Evolutionary conservation across 225 moss, liverwort and hornwort genomes (phyloP), one percentile per base, ranked within the genome.

Genomic region (Rhytidiadelphus loreus): DNA sequence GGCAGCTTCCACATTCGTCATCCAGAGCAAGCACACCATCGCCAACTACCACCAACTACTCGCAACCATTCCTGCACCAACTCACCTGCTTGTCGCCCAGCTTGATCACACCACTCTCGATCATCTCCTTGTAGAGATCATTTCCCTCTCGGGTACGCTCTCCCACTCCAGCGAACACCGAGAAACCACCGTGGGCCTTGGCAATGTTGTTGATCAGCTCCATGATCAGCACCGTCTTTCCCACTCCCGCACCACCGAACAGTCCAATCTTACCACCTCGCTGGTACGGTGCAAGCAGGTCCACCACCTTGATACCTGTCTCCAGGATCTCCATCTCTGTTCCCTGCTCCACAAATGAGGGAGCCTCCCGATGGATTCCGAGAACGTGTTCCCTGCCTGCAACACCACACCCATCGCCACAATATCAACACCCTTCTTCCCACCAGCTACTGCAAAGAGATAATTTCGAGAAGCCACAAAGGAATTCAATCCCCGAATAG

Each of bases 201-300:
- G 94, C 93, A 86, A 94, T 94, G 88, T 94, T 94, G 88, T 94
- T 94, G 85, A 94, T 94, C 88, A 94, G 88, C 89, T 94, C 94
- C 94, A 94, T 94, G 82, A 94, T 94, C 65, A 94, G 92, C 90
- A 95, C 95, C 17, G 93, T 95, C 91, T 95, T 98, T 85, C 98
- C 98, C 78, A 98, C 96, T 90, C 98, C 96, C 41, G 98, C 98
- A 87, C 98, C 98, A 88, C 98, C 98, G 52, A 98, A 96, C 74
- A 98, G 94, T 61, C 98, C 96, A 79, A 98, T 96, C 93, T 98
- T 98, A 65, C 98, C 98, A 91, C 98, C 98, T 89, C 98, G 96
- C 92, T 98, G 96, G 86, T 98, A 98, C 19, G 98, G 98, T 58
- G 98, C 98, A 92, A 98, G 92, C 56, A 98, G 95, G 80, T 98